Evolutionary conservation across 805 yeast genomes (phyloP), one percentile per base, ranked within the genome.

Genomic region (Kluyveromyces siamensis): DNA sequence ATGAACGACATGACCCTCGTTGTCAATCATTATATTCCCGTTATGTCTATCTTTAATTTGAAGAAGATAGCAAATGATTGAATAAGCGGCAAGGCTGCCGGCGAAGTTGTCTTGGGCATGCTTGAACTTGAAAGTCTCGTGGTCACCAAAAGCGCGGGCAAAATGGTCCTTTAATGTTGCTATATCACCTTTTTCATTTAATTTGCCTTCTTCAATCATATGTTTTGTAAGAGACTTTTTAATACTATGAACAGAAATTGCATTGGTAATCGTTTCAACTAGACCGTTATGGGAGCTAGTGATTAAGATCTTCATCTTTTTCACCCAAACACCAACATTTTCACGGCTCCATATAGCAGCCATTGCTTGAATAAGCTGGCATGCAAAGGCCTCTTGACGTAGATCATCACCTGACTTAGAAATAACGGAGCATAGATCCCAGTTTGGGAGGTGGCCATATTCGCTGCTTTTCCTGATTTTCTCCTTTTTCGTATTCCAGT

Each of bases 301-400:
- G 40, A 91, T 83, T 51, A 93, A 72, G 48, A 93, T 93, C 57
- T 87, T 81, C 98, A 93, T 91, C 54, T 83, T 75, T 57, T 90
- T 91, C 2, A 90, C 93, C 98, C 99, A 93, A 4, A 83, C 87
- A 27, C 76, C 82, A 8, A 86, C 80, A 2, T 74, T 73, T 21
- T 79, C 77, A 30, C 72, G 76, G 44, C 78, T 77, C 98, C 98
- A 93, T 41, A 88, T 80, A 45, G 80, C 80, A 1, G 95, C 81
- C 69, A 91, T 87, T 21, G 95, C 84, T 52, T 85, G 84, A 46
- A 93, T 91, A 41, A 93, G 65, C 64, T 93, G 99, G 53, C 96
- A 89, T 0, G 99, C 99, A 72, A 93, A 89, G 0, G 99, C 96
- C 65, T 93, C 99, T 63, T 93, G 99, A 21, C 96, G 85, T 46